Percentiles rank a stretch among this genome's conserved stretches.
phyloP scores from a whole-genome alignment of 495 filamentous ascomycete species.

The Aspergillus bertholletiae region DNA sequence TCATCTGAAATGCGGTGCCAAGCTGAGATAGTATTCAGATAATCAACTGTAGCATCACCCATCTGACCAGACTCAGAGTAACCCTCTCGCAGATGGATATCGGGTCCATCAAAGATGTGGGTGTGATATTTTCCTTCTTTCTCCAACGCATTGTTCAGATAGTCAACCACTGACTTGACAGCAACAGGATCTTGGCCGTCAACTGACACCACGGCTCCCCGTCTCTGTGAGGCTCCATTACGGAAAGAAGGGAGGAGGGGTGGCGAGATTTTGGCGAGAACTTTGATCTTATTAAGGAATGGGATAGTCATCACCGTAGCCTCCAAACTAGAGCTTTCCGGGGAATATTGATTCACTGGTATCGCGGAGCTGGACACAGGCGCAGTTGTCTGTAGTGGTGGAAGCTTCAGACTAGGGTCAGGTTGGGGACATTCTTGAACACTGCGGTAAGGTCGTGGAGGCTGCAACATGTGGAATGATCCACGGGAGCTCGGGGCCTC shows the following conservation, averaged over 20 bases:
- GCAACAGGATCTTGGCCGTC: slow-evolving; percentile 64
- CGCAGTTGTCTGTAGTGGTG: slow-evolving; percentile 53
- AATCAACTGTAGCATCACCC: slow-evolving; percentile 54
- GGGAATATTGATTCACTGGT: slow-evolving; percentile 28
- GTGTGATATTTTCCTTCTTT: slow-evolving; percentile 57
- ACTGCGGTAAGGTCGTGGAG: slow-evolving; percentile 25
- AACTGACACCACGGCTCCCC: slow-evolving; percentile 78
- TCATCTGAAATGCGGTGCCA: slow-evolving; percentile 72
- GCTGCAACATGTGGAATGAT: slow-evolving; percentile 37
- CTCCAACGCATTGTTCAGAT: slow-evolving; percentile 58
- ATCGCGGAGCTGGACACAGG: slow-evolving; percentile 19
- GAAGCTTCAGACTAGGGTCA: slow-evolving; percentile 51
- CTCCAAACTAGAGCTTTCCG: slow-evolving; percentile 49
- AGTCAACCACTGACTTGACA: slow-evolving; percentile 52
- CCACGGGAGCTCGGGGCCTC: slow-evolving; percentile 27
- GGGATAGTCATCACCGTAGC: slow-evolving; percentile 73
- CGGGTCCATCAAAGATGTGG: slow-evolving; percentile 46
- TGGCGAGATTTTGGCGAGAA: slow-evolving; percentile 66
- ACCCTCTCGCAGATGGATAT: slow-evolving; percentile 31
- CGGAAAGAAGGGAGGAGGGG: slow-evolving; percentile 47
- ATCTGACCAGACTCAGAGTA: slow-evolving; percentile 30
- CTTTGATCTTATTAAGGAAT: slow-evolving; percentile 64
- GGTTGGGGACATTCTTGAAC: slow-evolving; percentile 20
- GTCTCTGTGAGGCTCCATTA: slow-evolving; percentile 38
- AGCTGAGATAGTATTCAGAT: slow-evolving; percentile 61